Percentiles rank a stretch among this genome's conserved stretches.
phyloP scores from a whole-genome alignment of 176 grass and related monocot genomes.

The Puccinellia tenuiflora region DNA sequence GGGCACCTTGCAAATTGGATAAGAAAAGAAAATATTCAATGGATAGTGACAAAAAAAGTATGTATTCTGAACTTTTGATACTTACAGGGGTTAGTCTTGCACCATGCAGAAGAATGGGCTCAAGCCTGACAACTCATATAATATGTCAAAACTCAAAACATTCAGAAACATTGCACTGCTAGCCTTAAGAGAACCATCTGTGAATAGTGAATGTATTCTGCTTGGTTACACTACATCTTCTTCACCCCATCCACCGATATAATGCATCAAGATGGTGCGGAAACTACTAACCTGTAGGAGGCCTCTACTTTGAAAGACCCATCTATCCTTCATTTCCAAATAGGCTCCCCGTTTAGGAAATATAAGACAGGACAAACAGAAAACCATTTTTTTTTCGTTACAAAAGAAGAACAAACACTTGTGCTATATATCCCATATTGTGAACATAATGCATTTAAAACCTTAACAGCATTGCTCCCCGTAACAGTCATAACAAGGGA shows the following conservation, averaged over 20 bases:
- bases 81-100: not conserved
- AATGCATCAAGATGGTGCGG: not conserved
- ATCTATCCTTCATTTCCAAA: not conserved
- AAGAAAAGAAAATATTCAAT: not conserved
- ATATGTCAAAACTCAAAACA: not conserved
- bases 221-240: not conserved
- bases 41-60: not conserved
- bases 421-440: not conserved
- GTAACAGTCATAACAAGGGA: not conserved
- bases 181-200: not conserved
- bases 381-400: not conserved
- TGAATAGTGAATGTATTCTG: not conserved
- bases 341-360: not conserved
- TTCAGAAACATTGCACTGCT: not conserved
- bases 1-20: not conserved
- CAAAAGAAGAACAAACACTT: not conserved
- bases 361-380: not conserved
- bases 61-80: not conserved
- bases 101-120: not conserved
- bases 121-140: not conserved
- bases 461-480: not conserved
- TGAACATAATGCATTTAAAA: not conserved
- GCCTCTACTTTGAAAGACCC: not conserved
- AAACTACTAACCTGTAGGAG: not conserved
- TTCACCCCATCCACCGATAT: not conserved